Evolutionary conservation across 192 early-diverging fungal genomes (phyloP), one percentile per base, ranked within the genome.

Genomic region (Ambispora gerdemannii): DNA sequence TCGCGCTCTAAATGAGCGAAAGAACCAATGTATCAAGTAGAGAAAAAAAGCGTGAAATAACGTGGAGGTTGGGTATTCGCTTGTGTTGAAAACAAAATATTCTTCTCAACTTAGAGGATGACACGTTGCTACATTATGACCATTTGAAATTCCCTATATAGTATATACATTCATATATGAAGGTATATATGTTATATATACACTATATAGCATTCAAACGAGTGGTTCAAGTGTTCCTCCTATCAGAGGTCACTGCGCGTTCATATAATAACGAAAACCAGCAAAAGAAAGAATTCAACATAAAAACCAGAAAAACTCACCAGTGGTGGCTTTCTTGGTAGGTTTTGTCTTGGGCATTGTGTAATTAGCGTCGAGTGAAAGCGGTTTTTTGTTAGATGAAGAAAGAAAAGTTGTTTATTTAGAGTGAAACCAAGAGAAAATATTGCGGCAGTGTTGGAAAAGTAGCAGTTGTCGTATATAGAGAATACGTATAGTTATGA

Each of bases 281-380:
- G n/a, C 24, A 33, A 24, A 25, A 63, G 13, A 36, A 11, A 25
- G 27, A 43, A 35, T 22, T 38, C 4, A 63, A 10, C 24, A 24
- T 3, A 55, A 25, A 22, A 55, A 32, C 19, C 22, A 36, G 38
- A 67, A 58, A 70, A 56, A 70, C 67, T 58, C 55, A 70, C 67
- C 55, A 58, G 43, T 58, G 59, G 71, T 34, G 35, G 75, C 74
- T 65, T 77, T 75, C 81, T 84, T 82, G 70, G 78, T 36, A 68
- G 77, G 36, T 76, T 82, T 81, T 70, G 75, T 74, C 77, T 83
- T 80, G 75, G 81, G 74, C 81, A 82, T 82, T 69, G 69, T 82
- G 67, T 47, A 38, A 19, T 47, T 69, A 36, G 65, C 53, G 72
- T 71, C 65, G 20, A 38, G 52, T 22, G 43, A 19, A 28, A 70